These are phyloP conservation scores for Botryotinia narcissicola DNA, from an alignment of 2,329 filamentous ascomycete genomes.

Conservation along the genomic window DNA sequence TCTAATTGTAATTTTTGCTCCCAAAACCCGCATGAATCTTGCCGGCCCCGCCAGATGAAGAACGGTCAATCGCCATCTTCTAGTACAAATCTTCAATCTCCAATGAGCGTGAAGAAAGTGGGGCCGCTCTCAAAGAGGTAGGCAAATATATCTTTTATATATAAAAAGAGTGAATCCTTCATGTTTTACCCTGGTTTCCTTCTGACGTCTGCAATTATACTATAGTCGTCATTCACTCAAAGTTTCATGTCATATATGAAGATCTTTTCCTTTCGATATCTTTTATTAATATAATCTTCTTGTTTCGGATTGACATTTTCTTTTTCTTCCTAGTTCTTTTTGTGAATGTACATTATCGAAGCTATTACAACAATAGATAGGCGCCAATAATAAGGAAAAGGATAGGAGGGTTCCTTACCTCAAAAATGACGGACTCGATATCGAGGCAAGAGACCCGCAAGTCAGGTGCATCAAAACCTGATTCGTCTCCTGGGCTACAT, in stretches of 20 bases:
- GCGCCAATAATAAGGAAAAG: background rate
- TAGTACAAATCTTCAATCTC: constrained; percentile 1
- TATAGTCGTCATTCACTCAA: background rate
- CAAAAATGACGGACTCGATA: constrained; percentile 6
- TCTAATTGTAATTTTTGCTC: background rate
- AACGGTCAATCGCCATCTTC: constrained; percentile 9
- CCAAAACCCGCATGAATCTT: background rate
- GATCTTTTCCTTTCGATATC: background rate
- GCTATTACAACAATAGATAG: background rate
- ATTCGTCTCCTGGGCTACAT: constrained; percentile 21
- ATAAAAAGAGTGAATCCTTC: background rate
- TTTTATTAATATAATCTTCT: background rate
- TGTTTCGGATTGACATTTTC: background rate
- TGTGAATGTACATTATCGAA: background rate
- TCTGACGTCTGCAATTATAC: background rate
- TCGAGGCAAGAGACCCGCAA: constrained; percentile 10
- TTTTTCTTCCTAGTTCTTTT: background rate
- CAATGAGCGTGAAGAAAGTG: background rate
- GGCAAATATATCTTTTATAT: background rate
- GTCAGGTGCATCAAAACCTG: constrained; percentile 21
- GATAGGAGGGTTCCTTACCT: background rate
- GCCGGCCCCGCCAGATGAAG: background rate
- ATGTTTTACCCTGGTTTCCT: background rate
- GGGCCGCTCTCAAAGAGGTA: background rate
- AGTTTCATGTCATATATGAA: background rate